A percentile compares a stretch with the other conserved stretches of the same genome.
Evolutionary conservation across 192 early-diverging fungal species (phyloP).

Genomic region (Coemansia sp.): DNA sequence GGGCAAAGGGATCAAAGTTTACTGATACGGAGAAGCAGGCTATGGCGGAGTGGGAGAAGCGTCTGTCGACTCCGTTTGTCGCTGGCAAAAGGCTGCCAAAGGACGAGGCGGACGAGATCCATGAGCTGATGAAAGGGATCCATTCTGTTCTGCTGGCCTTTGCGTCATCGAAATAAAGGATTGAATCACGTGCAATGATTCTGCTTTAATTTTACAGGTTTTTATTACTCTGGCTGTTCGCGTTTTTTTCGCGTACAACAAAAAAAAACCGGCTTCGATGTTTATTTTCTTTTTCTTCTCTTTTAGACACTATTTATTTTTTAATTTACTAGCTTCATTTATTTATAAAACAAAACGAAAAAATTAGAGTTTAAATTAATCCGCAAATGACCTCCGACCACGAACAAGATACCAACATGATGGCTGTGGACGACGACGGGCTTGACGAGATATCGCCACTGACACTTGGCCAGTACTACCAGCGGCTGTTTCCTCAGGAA

Average conservation of each 20-base stretch:
- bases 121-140: conserved; percentile 18
- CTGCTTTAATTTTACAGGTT: conserved; percentile 1
- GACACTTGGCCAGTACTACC: conserved; percentile 75
- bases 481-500: conserved; percentile 81
- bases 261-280: neutral
- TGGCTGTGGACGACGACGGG: conserved; percentile 26
- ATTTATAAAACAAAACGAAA: neutral
- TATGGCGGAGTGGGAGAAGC: conserved; percentile 28
- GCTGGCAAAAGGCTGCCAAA: conserved; percentile 14
- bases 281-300: too few species aligned
- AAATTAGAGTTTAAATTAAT: neutral
- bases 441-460: conserved; percentile 36
- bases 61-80: conserved; percentile 22
- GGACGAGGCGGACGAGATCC: conserved; percentile 32
- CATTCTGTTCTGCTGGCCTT: conserved; percentile 21
- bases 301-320: too few species aligned
- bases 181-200: neutral
- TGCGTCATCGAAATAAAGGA: neutral
- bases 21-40: conserved; percentile 20
- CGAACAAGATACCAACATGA: neutral
- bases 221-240: neutral
- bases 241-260: neutral
- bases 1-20: conserved; percentile 15
- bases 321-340: too few species aligned
- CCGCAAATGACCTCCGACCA: conserved; percentile 5